A percentile compares a stretch with the other conserved stretches of the same genome.
These are phyloP conservation scores for Gonapodya prolifera DNA, from an alignment of 192 early-diverging fungal species.

Conservation along the genomic window DNA sequence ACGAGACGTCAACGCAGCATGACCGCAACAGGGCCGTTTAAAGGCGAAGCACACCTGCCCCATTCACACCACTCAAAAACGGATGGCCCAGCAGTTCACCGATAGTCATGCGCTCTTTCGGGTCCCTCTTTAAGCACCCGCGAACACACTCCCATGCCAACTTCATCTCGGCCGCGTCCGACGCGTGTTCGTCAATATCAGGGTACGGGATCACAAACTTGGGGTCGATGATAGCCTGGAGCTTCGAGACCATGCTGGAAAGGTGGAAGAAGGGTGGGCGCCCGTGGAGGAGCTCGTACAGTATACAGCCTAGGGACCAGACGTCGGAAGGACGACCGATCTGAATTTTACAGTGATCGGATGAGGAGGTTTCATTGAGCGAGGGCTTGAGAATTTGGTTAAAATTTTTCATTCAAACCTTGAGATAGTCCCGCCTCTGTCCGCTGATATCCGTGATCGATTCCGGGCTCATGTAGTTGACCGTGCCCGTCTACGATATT, in stretches of 20 bases:
- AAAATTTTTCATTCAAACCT: slow-evolving; percentile 6
- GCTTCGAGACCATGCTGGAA: slow-evolving; percentile 42
- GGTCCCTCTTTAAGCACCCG: slow-evolving; percentile 55
- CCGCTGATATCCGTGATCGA: slow-evolving; percentile 39
- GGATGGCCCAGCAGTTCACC: slow-evolving; percentile 39
- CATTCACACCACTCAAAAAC: too few species aligned
- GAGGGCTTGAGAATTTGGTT: neutral
- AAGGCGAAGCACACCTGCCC: too few species aligned
- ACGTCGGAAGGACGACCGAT: slow-evolving; percentile 74
- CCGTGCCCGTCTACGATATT: slow-evolving; percentile 50
- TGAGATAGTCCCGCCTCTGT: slow-evolving; percentile 14
- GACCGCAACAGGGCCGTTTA: too few species aligned
- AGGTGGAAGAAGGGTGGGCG: slow-evolving; percentile 70
- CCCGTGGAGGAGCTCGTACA: slow-evolving; percentile 85
- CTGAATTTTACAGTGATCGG: slow-evolving; percentile 22
- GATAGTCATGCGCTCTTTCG: slow-evolving; percentile 52
- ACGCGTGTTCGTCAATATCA: slow-evolving; percentile 17
- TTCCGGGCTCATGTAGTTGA: slow-evolving; percentile 96
- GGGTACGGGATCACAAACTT: slow-evolving; percentile 50
- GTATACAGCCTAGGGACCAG: slow-evolving; percentile 85
- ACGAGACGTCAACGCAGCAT: too few species aligned
- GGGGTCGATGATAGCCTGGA: slow-evolving; percentile 59
- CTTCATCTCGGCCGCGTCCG: slow-evolving; percentile 18
- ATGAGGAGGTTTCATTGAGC: neutral
- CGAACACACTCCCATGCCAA: slow-evolving; percentile 44